Base-by-base conservation (phyloP, 768 basidiomycete species). In the Russula sp. region DNA sequence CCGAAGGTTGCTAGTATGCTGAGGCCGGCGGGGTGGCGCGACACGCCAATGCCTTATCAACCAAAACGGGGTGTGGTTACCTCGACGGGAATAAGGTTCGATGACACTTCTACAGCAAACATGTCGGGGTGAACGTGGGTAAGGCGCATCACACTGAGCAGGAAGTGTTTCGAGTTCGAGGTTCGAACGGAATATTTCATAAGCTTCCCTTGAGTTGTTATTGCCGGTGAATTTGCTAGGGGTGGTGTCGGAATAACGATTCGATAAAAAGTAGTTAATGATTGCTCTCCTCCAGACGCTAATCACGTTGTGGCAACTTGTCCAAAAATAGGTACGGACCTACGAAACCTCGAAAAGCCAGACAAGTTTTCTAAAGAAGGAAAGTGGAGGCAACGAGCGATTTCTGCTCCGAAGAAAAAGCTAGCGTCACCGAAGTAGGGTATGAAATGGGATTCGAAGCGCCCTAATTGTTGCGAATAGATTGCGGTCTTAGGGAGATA, bases 331-430 rank as follows among this genome's bases (percentile, higher is more conserved):
- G 58, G 45, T 39, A 51, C 42, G 2, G 47, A 13, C 16, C 54
- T 51, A 31, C 6, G 58, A 60, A 63, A 59, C 48, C 47, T 37
- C 7, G 63, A 60, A 63, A 64, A 64, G 53, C 57, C 9, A 27
- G 63, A 60, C 58, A 48, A 50, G 48, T n/a, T 55, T 59, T 64
- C 58, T 45, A 45, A 60, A 64, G 39, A 49, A 4, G 63, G 53
- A 7, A 59, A 37, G 53, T 54, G 51, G 47, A 13, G 39, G 22
- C 6, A 10, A 18, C 63, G 58, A 59, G 63, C 27, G 58, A 64
- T 50, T 59, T 64, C 27, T 60, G 63, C 34, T 51, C 52, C 62
- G 55, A 58, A 40, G 45, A 59, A 45, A 59, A 34, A 8, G 39
- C 51, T 44, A 50, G 48, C 51, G 47, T 22, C 34, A 56, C 53